Evolutionary conservation across 164 flowering plant species (phyloP), one percentile per base, ranked within the genome.

Genomic region (Nymphaea thermarum): DNA sequence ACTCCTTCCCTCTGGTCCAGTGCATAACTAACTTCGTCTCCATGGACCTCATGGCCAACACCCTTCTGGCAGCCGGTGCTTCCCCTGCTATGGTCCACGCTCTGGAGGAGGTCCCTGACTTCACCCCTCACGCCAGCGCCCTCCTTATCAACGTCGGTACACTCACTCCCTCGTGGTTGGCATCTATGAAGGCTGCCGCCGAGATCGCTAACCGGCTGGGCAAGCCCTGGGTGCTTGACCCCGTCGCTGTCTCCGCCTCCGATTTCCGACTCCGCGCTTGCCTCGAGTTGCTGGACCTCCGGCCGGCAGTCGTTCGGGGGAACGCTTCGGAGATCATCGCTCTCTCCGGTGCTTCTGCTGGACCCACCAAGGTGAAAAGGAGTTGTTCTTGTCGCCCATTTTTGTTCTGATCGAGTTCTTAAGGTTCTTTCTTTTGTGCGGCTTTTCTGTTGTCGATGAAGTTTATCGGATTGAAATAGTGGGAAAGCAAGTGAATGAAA

Each of bases 21-120:
- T 93, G 98, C 85, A 93, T 93, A 68, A 93, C 98, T 14, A 93
- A 93, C 82, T 87, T 76, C 75, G 98, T 87, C 2, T 91, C 98
- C 42, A 91, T 91, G 97, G 98, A 93, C 71, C 53, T 93, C 4
- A 82, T 82, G 82, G 98, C 98, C 75, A 93, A 93, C 77, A 83
- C 87, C 0, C 84, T 91, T 42, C 66, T 91, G 5, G 73, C 97
- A n/a, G 88, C 89, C 25, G 96, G 97, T 17, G 96, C 96, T 12
- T 93, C 97, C 0, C 97, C 97, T 10, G 97, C 96, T 4, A 91
- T 93, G 94, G 64, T 93, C 63, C 97, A 93, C 75, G 76, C 81
- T 57, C 11, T 78, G 2, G 72, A 78, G n/a, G 98, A 93, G 71
- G 78, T 87, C 68, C 85, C 88, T 0, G 97, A 91, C 61, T 93